A percentile compares a stretch with the other conserved stretches of the same genome.
phyloP scores from a whole-genome alignment of 371 early-diverging fungal species.

The Mucor piriformis region DNA sequence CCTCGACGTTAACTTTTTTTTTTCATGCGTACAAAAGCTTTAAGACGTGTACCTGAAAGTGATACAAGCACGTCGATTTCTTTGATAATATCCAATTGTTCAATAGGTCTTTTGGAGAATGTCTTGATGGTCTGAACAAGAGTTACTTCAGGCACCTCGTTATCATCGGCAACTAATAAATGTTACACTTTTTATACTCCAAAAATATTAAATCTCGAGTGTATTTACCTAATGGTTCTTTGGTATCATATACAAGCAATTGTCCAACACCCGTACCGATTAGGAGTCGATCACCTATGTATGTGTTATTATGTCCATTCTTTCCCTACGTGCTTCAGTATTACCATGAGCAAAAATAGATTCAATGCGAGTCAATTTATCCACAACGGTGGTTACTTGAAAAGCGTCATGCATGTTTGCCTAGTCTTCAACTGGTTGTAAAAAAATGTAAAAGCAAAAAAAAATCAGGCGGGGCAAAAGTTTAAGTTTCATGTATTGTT shows the following conservation, averaged over 20 bases:
- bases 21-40: neutral
- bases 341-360: constrained; percentile 70
- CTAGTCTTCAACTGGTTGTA: neutral
- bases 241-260: constrained; percentile 69
- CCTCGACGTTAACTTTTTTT: neutral
- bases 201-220: too few relatives aligned
- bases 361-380: constrained; percentile 63
- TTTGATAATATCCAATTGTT: constrained; percentile 78
- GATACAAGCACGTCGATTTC: constrained; percentile 77
- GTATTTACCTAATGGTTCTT: constrained; percentile 61
- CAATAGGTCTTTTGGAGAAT: constrained; percentile 74
- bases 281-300: constrained; percentile 69
- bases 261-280: constrained; percentile 76
- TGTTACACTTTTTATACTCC: too few relatives aligned
- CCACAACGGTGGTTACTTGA: constrained; percentile 70
- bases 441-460: neutral
- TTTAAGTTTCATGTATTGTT: neutral
- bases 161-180: constrained; percentile 50
- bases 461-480: neutral
- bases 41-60: constrained; percentile 55
- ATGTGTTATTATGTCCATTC: too few relatives aligned
- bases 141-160: constrained; percentile 55
- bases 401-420: constrained; percentile 66
- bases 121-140: constrained; percentile 69
- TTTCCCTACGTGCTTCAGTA: neutral